These are phyloP conservation scores for Linnemannia elongata DNA, from an alignment of 192 early-diverging fungal species.

Conservation along the genomic window DNA sequence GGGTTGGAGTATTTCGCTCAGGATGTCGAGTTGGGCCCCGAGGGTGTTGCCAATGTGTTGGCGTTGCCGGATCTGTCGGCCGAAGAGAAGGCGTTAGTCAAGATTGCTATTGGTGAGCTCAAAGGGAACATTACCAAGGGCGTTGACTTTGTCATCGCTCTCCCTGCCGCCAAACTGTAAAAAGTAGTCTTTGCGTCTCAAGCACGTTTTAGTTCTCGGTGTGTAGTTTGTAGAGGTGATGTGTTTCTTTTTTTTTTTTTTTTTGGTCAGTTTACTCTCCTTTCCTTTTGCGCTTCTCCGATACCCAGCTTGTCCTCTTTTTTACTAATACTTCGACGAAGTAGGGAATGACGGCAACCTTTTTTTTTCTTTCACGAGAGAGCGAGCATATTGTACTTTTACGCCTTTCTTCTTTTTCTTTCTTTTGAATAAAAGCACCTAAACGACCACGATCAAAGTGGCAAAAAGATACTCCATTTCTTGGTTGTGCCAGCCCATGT, in stretches of 20 bases:
- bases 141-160: constrained; percentile 73
- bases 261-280: neutral
- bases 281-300: neutral
- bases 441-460: neutral
- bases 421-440: neutral
- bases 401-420: neutral
- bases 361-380: constrained; percentile 4
- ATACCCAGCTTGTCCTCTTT: constrained; percentile 1
- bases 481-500: neutral
- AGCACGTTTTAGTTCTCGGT: neutral
- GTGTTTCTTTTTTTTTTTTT: neutral
- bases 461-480: constrained; percentile 4
- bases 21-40: constrained; percentile 76
- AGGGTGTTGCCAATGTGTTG: constrained; percentile 88
- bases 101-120: constrained; percentile 83
- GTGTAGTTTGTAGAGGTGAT: neutral
- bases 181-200: neutral
- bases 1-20: constrained; percentile 81
- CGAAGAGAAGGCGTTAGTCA: constrained; percentile 85
- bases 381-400: neutral
- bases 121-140: constrained; percentile 92
- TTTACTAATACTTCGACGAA: neutral
- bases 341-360: neutral
- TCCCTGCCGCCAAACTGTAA: constrained; percentile 44
- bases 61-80: constrained; percentile 76